These are phyloP conservation scores for Tricholoma saponaceum DNA, from an alignment of 768 basidiomycete species.

Conservation along the genomic window DNA sequence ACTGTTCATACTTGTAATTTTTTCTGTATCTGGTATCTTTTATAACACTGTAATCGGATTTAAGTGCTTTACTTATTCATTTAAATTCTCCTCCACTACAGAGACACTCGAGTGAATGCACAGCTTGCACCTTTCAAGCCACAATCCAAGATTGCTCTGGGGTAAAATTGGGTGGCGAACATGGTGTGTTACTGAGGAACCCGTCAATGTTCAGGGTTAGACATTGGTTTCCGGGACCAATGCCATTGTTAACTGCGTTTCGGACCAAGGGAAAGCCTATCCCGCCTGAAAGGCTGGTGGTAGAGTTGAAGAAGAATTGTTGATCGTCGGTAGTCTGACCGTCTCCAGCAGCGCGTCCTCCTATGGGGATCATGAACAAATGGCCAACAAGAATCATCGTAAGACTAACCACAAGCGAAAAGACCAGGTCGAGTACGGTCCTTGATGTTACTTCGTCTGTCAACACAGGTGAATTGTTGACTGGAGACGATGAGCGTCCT, in stretches of 20 bases:
- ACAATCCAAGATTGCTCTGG: constrained; percentile 19
- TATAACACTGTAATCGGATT: background rate
- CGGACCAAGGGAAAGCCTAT: constrained; percentile 20
- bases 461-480: constrained; percentile 19
- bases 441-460: constrained; percentile 17
- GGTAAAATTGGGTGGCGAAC: constrained; percentile 22
- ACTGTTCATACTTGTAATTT: background rate
- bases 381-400: background rate
- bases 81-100: background rate
- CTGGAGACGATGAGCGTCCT: constrained; percentile 16
- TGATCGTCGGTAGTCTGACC: constrained; percentile 20
- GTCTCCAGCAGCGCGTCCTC: constrained; percentile 24
- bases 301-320: constrained; percentile 23
- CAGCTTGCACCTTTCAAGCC: background rate
- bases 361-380: constrained; percentile 3
- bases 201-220: constrained; percentile 20
- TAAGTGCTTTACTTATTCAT: background rate
- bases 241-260: constrained; percentile 19
- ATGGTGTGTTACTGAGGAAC: constrained; percentile 21
- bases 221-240: constrained; percentile 23
- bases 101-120: background rate
- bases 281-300: constrained; percentile 12
- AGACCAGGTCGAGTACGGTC: constrained; percentile 18
- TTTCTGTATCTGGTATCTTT: background rate
- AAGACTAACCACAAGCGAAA: constrained; percentile 17